Conservation (phyloP, 495 filamentous ascomycete species). For the Zalerion maritima region DNA sequence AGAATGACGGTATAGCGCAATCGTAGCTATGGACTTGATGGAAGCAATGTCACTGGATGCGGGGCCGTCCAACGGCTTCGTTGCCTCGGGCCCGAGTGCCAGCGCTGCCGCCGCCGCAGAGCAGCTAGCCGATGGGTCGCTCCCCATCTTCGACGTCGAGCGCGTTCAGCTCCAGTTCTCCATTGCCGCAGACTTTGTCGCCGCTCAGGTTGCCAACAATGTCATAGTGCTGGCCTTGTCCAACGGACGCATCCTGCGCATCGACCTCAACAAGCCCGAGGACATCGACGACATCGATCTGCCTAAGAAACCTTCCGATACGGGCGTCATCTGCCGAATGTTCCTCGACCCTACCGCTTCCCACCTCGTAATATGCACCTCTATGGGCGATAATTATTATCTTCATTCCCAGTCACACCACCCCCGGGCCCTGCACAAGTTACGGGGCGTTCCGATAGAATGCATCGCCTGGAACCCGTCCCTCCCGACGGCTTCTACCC, state of each 20-base stretch:
- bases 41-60: no score
- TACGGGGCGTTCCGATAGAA: slow-evolving; percentile 79
- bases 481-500: slow-evolving; percentile 84
- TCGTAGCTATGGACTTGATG: no score
- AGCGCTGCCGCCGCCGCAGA: slow-evolving; percentile 26
- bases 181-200: slow-evolving; percentile 85
- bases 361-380: slow-evolving; percentile 82
- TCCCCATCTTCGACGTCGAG: slow-evolving; percentile 88
- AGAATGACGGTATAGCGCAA: no score
- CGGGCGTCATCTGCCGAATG: slow-evolving; percentile 82
- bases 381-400: slow-evolving; percentile 91
- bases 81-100: slow-evolving; percentile 11
- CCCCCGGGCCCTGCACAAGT: slow-evolving; percentile 62
- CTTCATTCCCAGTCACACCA: slow-evolving; percentile 87
- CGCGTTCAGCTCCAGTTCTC: slow-evolving; percentile 82
- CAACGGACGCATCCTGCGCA: slow-evolving; percentile 76
- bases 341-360: slow-evolving; percentile 95
- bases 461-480: slow-evolving; percentile 91
- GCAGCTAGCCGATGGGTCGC: slow-evolving; percentile 44
- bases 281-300: slow-evolving; percentile 98
- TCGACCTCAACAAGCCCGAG: slow-evolving; percentile 82
- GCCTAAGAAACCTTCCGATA: slow-evolving; percentile 79
- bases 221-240: slow-evolving; percentile 81
- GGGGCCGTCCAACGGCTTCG: slow-evolving; percentile 37
- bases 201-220: slow-evolving; percentile 94